phyloP scores from a whole-genome alignment of 306 rosid species.

The Herpetospermum pedunculosum region DNA sequence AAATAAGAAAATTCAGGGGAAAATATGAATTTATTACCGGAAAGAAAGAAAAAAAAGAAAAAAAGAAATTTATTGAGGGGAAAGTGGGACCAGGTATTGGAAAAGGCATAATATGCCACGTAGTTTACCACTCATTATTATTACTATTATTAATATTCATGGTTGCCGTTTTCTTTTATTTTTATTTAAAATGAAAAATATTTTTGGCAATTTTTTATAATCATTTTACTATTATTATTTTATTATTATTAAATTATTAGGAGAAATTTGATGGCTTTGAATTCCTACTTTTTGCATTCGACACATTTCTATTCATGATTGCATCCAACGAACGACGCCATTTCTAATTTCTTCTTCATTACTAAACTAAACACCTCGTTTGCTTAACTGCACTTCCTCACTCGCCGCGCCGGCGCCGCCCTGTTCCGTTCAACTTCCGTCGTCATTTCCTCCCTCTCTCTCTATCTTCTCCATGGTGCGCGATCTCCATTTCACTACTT shows the following conservation, averaged over 20 bases:
- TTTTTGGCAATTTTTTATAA: constrained; percentile 2
- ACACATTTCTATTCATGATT: constrained; percentile 8
- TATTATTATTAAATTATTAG: neutral
- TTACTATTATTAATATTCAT: neutral
- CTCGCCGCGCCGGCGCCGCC: constrained; percentile 5
- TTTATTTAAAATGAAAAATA: neutral
- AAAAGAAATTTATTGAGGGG: neutral
- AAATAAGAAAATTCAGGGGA: neutral
- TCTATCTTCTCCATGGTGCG: neutral
- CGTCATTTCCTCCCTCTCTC: neutral
- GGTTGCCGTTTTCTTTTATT: neutral
- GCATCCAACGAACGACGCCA: constrained; percentile 12
- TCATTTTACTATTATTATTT: neutral
- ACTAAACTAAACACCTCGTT: neutral
- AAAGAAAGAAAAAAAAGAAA: neutral
- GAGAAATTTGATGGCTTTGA: constrained; percentile 5
- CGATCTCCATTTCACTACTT: neutral
- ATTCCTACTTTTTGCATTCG: constrained; percentile 6
- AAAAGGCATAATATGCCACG: neutral
- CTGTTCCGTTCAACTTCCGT: neutral
- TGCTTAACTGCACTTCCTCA: neutral
- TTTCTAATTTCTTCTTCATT: neutral
- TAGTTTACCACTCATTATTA: neutral
- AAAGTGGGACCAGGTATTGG: neutral
- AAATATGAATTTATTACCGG: neutral